Evolutionary conservation across 2,329 filamentous ascomycete genomes (phyloP).

Genomic region (Sporothrix schenckii): DNA sequence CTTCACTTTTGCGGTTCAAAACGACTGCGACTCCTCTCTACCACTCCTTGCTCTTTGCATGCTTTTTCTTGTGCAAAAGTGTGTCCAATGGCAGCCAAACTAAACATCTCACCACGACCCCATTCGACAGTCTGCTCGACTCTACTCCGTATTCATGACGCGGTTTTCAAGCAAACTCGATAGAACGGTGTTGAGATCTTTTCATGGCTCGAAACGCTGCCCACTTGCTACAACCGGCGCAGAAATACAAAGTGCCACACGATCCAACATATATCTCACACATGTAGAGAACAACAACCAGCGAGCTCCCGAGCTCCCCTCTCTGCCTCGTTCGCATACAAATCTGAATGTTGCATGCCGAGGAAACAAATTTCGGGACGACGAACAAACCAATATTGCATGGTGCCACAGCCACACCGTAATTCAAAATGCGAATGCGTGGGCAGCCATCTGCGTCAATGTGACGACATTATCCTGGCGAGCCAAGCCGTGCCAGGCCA

Average conservation of each 20-base stretch:
- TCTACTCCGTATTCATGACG: background rate
- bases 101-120: background rate
- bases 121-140: background rate
- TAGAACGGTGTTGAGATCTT: background rate
- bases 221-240: background rate
- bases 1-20: background rate
- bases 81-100: background rate
- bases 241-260: background rate
- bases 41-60: background rate
- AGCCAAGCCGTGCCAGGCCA: background rate
- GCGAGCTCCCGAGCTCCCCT: background rate
- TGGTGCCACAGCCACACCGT: conserved; percentile 14
- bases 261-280: background rate
- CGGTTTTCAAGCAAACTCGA: too few species aligned
- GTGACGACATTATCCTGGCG: conserved; percentile 15
- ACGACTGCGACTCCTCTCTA: background rate
- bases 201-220: conserved; percentile 27
- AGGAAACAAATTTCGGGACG: too few species aligned
- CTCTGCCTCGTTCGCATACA: background rate
- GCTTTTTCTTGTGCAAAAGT: background rate
- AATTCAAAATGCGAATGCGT: conserved; percentile 15
- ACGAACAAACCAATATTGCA: background rate
- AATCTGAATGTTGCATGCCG: background rate
- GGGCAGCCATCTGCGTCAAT: conserved; percentile 1
- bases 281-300: background rate